Evolutionary conservation across 805 yeast genomes (phyloP), one percentile per base, ranked within the genome.

Genomic region (Pichia exigua): DNA sequence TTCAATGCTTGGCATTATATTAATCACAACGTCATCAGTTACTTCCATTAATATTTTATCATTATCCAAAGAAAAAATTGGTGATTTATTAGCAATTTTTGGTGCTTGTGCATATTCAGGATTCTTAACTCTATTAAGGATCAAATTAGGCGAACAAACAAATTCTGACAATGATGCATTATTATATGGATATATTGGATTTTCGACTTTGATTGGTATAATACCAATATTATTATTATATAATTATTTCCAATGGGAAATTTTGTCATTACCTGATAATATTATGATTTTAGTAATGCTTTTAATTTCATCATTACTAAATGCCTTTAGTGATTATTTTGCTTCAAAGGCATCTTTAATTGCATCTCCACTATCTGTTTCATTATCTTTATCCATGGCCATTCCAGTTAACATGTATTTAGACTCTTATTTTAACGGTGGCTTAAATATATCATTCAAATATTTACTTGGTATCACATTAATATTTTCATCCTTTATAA

Each of bases 311-410:
- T 78, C 81, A 0, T 56, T 76, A 3, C 68, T 76, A 39, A 72
- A 77, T 11, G 73, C 74, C 20, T 59, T 75, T 8, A 76, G 81
- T 0, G 83, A 78, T 56, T 78, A 73, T 54, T 67, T 70, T 35
- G 73, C 78, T 1, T 71, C 77, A n/a, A 58, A 76, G 15, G 81
- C 82, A 9, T 70, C 77, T 67, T 60, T 78, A 21, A 65, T 77
- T 41, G 78, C 82, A 1, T 76, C 81, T 45, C 83, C 83, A 0
- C 67, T 78, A 51, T 71, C 77, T 17, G 73, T 79, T 2, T 70
- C 81, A 3, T 65, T 78, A 40, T 76, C 81, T 3, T 62, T 78
- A 38, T 76, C 82, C 1, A 70, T 79, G 0, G 73, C 77, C 0
- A 76, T 78, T 38, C 83, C 83, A 4, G 66, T 78, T 24, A 74